Base-by-base conservation (phyloP, 495 filamentous ascomycete species). In the Penicillium paxilli region DNA sequence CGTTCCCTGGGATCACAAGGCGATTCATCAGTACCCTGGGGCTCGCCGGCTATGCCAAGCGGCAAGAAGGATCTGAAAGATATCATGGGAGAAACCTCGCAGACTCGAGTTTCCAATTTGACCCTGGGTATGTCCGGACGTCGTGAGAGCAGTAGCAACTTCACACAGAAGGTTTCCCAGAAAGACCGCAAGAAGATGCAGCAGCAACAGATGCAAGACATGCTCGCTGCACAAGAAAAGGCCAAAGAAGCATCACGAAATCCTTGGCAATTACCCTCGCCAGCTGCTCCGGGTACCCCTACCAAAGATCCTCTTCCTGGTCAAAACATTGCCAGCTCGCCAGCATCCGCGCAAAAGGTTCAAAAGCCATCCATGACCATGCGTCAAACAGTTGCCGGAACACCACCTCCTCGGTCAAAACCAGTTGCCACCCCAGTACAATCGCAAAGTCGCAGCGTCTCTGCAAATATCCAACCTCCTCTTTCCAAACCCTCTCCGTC, bases 101-200 rank as follows among this genome's bases (percentile, higher is more conserved):
- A 81, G 21, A 72, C 62, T 17, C 69, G 68, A 21, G 82, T 83
- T 5, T 96, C 91, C 0, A 86, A 83, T 28, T 73, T 96, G 2
- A 88, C 91, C 0, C 72, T 87, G n/a, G 90, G 78, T 0, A 78
- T 96, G 46, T 80, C 83, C 6, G 53, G 52, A 21, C 56, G 83
- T 66, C 65, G 65, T 50, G 67, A 74, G 46, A 63, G 53, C 58
- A 69, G 63, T 47, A 59, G 59, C 51, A 64, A 59, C 30, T 64
- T 69, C 35, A 49, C 73, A 52, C 41, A 72, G 65, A 67, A 96
- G 84, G 57, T 95, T 37, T 94, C 91, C 1, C 94, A 98, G 58
- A 93, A 91, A 63, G 93, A 96, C 63, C 84, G 91, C 10, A 96
- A 96, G 72, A 90, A 83, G 64, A 81, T 89, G 44, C 84, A 90